Percentiles rank a stretch among this genome's conserved stretches.
phyloP scores from a whole-genome alignment of 2,329 filamentous ascomycete genomes.

The Chaetomiaceae sp. region DNA sequence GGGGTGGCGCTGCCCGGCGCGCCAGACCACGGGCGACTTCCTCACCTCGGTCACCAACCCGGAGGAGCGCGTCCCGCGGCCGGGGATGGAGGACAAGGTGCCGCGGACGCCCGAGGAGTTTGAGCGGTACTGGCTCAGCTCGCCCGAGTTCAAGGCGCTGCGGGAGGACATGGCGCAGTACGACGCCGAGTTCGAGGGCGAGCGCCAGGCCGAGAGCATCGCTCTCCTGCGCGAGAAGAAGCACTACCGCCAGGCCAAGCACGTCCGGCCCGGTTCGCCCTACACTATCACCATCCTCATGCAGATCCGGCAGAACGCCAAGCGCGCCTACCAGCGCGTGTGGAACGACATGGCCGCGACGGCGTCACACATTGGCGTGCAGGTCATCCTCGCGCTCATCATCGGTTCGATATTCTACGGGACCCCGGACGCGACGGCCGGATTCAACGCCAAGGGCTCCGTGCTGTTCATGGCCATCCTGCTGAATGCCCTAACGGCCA shows the following conservation, averaged over 20 bases:
- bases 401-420: constrained; percentile 60
- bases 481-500: constrained; percentile 29
- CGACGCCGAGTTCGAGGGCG: constrained; percentile 15
- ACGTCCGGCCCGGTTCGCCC: constrained; percentile 20
- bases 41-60: constrained; percentile 63
- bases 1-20: constrained; percentile 51
- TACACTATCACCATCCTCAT: constrained; percentile 20
- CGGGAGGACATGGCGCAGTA: constrained; percentile 17
- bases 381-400: constrained; percentile 57
- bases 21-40: constrained; percentile 65
- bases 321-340: constrained; percentile 23
- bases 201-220: constrained; percentile 11
- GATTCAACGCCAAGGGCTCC: constrained; percentile 49
- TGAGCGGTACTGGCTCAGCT: constrained; percentile 41
- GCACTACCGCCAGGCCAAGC: constrained; percentile 17
- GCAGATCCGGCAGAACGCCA: constrained; percentile 19
- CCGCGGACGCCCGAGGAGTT: constrained; percentile 54
- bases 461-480: constrained; percentile 41
- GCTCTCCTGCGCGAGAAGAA: constrained; percentile 17
- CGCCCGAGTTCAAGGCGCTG: constrained; percentile 18
- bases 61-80: constrained; percentile 56
- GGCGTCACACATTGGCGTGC: constrained; percentile 51
- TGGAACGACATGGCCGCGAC: constrained; percentile 31
- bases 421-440: constrained; percentile 49
- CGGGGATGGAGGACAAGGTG: constrained; percentile 50